Evolutionary conservation across 306 rosid genomes (phyloP).

Genomic region (Casuarina glauca): DNA sequence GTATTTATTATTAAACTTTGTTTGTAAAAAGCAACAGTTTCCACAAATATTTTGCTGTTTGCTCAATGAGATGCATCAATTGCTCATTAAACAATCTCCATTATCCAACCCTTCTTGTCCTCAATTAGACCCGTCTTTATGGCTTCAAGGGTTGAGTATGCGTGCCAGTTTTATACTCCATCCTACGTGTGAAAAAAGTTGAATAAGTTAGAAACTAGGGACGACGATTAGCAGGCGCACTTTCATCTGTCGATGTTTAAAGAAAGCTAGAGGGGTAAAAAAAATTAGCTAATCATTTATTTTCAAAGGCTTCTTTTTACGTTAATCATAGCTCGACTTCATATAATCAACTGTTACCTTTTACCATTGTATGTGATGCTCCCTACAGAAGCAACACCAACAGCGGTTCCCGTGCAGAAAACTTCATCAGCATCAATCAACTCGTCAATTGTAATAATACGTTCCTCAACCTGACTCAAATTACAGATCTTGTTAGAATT

Average conservation of each 20-base stretch:
- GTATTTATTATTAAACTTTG: background rate
- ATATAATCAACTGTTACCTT: conserved; percentile 40
- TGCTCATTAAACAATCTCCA: conserved; percentile 49
- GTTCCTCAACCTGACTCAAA: conserved; percentile 70
- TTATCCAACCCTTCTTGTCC: conserved; percentile 74
- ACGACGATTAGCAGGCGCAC: no score
- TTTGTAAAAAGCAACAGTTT: background rate
- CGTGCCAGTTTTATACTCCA: conserved; percentile 59
- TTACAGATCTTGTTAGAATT: background rate
- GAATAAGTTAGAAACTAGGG: background rate
- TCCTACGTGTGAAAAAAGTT: conserved; percentile 33
- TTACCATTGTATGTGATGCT: conserved; percentile 48
- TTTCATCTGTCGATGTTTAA: no score
- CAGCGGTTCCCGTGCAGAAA: conserved; percentile 95
- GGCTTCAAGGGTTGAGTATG: conserved; percentile 51
- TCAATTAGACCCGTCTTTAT: conserved; percentile 60
- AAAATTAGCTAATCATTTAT: no score
- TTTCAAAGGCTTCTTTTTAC: background rate
- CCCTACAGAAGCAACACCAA: conserved; percentile 83
- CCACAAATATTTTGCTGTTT: no score
- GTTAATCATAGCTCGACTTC: no score
- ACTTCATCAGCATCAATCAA: conserved; percentile 75
- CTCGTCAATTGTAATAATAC: conserved; percentile 53
- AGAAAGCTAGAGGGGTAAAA: background rate
- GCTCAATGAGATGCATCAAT: background rate